Percentiles rank a stretch among this genome's conserved stretches.
These are phyloP conservation scores for Solanum dulcamara DNA, from an alignment of 257 asterid species.

Conservation along the genomic window DNA sequence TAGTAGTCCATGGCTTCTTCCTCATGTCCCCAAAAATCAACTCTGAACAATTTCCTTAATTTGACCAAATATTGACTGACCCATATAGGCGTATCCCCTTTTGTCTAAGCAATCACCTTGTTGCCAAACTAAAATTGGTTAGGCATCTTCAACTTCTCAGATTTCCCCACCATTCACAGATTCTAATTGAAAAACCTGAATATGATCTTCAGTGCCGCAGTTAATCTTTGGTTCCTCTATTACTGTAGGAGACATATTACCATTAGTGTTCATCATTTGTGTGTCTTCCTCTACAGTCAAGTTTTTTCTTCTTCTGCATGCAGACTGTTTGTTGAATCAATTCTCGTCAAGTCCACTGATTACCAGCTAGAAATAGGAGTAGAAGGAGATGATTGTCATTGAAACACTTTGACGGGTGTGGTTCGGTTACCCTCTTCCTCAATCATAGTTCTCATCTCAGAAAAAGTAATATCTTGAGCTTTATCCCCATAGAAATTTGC, in stretches of 20 bases:
- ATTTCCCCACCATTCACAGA: not conserved
- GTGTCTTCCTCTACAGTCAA: not conserved
- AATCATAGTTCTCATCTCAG: not conserved
- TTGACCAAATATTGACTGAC: not conserved
- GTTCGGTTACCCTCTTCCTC: not conserved
- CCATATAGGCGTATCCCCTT: not conserved
- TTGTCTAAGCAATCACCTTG: not conserved
- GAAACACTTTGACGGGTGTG: not conserved
- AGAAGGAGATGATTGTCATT: not conserved
- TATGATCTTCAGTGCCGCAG: not conserved
- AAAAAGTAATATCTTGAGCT: not conserved
- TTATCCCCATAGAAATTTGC: not conserved
- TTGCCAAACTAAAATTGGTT: not conserved
- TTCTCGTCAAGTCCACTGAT: not conserved
- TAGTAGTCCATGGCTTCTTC: not conserved
- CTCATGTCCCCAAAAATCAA: not conserved
- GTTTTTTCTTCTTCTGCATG: not conserved
- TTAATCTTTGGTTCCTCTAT: not conserved
- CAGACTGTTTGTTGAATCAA: not conserved
- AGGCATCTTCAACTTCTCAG: not conserved
- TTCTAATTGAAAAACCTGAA: not conserved
- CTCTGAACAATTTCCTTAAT: not conserved
- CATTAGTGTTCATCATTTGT: not conserved
- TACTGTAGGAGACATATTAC: not conserved
- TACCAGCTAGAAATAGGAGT: not conserved